phyloP scores from a whole-genome alignment of 345 rosid species.

The Populus deltoides region DNA sequence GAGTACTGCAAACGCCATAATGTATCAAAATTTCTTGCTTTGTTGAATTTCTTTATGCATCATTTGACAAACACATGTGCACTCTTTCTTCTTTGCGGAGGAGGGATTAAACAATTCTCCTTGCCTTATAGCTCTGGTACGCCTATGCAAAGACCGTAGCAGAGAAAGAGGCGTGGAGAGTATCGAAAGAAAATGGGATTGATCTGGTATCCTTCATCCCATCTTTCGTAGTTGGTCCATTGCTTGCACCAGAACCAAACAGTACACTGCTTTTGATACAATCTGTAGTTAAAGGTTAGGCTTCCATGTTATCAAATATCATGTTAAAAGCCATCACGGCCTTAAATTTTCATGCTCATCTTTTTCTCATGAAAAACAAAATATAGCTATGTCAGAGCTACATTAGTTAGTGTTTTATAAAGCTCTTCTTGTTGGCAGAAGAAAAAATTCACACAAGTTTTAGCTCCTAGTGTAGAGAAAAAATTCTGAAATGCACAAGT shows the following conservation, averaged over 20 bases:
- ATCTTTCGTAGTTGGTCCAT: constrained; percentile 78
- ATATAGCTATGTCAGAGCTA: too few species aligned
- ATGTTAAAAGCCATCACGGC: too few species aligned
- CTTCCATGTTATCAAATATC: too few species aligned
- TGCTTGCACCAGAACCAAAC: constrained; percentile 76
- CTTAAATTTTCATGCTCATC: too few species aligned
- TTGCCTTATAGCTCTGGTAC: constrained; percentile 64
- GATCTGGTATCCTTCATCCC: constrained; percentile 83
- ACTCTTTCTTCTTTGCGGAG: not conserved
- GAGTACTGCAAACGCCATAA: constrained; percentile 71
- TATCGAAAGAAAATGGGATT: constrained; percentile 59
- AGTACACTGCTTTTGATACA: constrained; percentile 56
- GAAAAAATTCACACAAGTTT: too few species aligned
- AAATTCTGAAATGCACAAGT: too few species aligned
- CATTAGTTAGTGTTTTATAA: too few species aligned
- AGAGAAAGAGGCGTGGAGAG: constrained; percentile 83
- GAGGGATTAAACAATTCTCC: not conserved
- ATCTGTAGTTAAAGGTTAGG: not conserved
- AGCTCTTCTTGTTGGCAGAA: too few species aligned
- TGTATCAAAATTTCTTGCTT: constrained; percentile 20
- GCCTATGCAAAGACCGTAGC: constrained; percentile 73
- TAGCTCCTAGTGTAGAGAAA: too few species aligned
- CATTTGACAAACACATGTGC: not conserved
- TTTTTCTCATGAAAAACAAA: too few species aligned
- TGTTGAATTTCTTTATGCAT: not conserved